Evolutionary conservation across 306 rosid genomes (phyloP).

Genomic region (Vicia faba): DNA sequence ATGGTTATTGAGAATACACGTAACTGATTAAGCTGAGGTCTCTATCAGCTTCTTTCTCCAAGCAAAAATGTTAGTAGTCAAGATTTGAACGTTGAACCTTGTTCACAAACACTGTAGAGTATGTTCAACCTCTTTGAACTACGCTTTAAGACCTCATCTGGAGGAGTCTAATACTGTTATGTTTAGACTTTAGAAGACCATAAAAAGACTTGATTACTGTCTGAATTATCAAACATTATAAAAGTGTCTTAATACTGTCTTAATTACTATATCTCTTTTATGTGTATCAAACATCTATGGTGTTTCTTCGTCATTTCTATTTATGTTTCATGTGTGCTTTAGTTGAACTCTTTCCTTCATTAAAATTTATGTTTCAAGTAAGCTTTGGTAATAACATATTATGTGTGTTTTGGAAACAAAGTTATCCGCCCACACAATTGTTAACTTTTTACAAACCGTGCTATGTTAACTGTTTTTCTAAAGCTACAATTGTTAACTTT

Average conservation of each 20-base stretch:
- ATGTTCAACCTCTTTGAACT: not conserved
- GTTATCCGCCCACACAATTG: too few species aligned
- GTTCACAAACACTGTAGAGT: not conserved
- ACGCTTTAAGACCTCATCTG: not conserved
- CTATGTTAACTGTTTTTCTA: too few species aligned
- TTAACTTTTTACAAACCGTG: too few species aligned
- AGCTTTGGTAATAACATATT: too few species aligned
- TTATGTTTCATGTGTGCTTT: too few species aligned
- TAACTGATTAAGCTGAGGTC: slow-evolving; percentile 45
- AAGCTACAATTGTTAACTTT: too few species aligned
- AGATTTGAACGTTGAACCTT: not conserved
- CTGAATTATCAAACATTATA: too few species aligned
- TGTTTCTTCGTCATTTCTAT: not conserved
- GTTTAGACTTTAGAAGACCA: not conserved
- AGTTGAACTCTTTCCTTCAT: too few species aligned
- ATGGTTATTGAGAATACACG: slow-evolving; percentile 23
- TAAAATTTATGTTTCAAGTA: too few species aligned
- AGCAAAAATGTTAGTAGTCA: not conserved
- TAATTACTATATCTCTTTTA: too few species aligned
- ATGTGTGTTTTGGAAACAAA: too few species aligned
- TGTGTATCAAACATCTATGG: slow-evolving; percentile 12
- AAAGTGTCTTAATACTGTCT: too few species aligned
- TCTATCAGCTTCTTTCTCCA: slow-evolving; percentile 46
- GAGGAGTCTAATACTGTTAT: not conserved
- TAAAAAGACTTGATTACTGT: slow-evolving; percentile 20